phyloP scores from a whole-genome alignment of 83 land plant genomes.

The Picea abies region DNA sequence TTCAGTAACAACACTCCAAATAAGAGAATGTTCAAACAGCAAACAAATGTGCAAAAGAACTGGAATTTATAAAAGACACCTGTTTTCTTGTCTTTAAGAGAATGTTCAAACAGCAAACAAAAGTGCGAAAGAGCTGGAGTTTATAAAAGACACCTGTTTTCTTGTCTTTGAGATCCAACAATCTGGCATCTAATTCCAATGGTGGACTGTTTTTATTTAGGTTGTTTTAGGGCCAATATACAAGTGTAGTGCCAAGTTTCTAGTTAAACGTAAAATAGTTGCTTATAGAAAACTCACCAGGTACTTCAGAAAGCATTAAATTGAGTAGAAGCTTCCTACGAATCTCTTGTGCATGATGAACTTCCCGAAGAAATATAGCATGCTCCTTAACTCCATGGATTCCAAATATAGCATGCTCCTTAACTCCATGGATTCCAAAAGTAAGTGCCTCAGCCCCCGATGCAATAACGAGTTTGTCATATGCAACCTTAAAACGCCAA shows the following conservation, averaged over 20 bases:
- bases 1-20: too few species aligned
- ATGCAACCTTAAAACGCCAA: conserved; percentile 69
- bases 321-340: conserved; percentile 81
- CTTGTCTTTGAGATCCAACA: too few species aligned
- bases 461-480: conserved; percentile 93
- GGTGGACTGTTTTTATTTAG: neutral
- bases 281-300: conserved; percentile 50
- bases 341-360: conserved; percentile 86
- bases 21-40: too few species aligned
- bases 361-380: conserved; percentile 95
- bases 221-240: neutral
- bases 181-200: neutral
- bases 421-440: conserved; percentile 85
- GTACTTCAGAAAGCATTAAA: conserved; percentile 88
- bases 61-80: too few species aligned
- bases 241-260: neutral
- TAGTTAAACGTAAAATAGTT: neutral
- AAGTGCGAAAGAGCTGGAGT: too few species aligned
- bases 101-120: too few species aligned
- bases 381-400: conserved; percentile 83
- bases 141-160: too few species aligned
- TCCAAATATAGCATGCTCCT: conserved; percentile 87
- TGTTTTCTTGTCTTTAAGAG: too few species aligned
- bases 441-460: conserved; percentile 83
- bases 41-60: too few species aligned